Conservation (phyloP, 208 protist genomes). For the Kentomonas sorsogonicus region DNA sequence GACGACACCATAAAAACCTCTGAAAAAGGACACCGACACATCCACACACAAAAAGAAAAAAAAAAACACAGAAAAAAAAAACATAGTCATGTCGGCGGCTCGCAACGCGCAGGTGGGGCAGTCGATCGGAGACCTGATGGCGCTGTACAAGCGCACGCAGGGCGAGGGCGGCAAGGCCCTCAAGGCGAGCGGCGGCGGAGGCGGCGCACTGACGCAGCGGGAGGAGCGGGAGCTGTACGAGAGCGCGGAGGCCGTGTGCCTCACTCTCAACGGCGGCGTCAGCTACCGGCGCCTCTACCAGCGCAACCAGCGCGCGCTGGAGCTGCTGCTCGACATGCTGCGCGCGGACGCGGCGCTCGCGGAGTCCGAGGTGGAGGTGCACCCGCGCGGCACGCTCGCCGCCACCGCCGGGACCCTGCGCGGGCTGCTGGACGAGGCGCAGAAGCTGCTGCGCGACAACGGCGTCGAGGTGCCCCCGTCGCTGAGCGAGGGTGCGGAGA, state of each 20-base stretch:
- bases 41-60: too few relatives aligned
- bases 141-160: too few relatives aligned
- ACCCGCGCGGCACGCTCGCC: constrained; percentile 12
- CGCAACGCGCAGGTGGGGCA: too few relatives aligned
- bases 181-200: too few relatives aligned
- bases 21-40: too few relatives aligned
- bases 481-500: too few relatives aligned
- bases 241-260: constrained; percentile 56
- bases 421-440: constrained; percentile 27
- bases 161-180: too few relatives aligned
- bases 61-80: too few relatives aligned
- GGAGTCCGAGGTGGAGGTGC: constrained; percentile 22
- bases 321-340: constrained; percentile 42
- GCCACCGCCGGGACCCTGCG: constrained; percentile 16
- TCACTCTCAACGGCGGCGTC: constrained; percentile 71
- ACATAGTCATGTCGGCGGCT: too few relatives aligned
- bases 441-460: constrained; percentile 21
- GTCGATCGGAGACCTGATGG: too few relatives aligned
- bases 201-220: too few relatives aligned
- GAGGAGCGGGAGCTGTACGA: constrained; percentile 67
- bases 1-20: too few relatives aligned
- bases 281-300: constrained; percentile 68
- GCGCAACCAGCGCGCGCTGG: constrained; percentile 41
- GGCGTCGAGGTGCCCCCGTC: constrained; percentile 21
- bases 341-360: constrained; percentile 42